Base-by-base conservation (phyloP, 495 filamentous ascomycete genomes). In the Articulospora tetracladia region DNA sequence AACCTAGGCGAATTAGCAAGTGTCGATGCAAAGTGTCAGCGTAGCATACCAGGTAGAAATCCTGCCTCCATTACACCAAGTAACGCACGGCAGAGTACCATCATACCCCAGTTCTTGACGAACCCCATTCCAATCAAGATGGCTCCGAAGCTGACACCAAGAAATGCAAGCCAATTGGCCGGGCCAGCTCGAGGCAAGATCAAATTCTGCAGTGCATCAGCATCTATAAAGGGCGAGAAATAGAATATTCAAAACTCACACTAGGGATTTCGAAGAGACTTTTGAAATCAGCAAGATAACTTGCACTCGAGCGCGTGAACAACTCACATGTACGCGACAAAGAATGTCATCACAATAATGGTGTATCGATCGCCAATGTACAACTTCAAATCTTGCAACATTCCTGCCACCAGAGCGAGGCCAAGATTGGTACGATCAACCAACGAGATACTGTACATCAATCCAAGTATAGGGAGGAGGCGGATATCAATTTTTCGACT, bases 341-440 rank as follows among this genome's bases (percentile, higher is more conserved):
- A 90, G 74, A 90, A 90, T 63, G 86, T 78, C 28, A 88, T 50
- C 2, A 50, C 47, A 27, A 50, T 26, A 25, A 50, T 26, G 23
- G 47, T 50, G 25, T 50, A 50, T 50, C 36, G 48, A 39, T 70
- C 68, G 44, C 69, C 68, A 22, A 74, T 65, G 13, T 67, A 72
- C 30, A 88, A 60, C 3, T 63, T 32, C 60, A 88, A 66, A 51
- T 87, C 85, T n/a, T 69, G 61, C 25, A 65, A 70, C 83, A 89
- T 81, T 55, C 75, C 86, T 27, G 85, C 86, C 60, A 91, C 79
- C 27, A 77, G 76, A 47, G 87, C 87, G 36, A 77, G 77, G 53
- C 79, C 77, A 63, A 90, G 63, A 68, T 91, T 91, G 6, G 84
- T 88, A 2, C 87, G 73, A 68, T 90, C 87, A 81, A 90, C 86